Conservation (phyloP, 2,329 filamentous ascomycete genomes). For the Fusarium floridanum region DNA sequence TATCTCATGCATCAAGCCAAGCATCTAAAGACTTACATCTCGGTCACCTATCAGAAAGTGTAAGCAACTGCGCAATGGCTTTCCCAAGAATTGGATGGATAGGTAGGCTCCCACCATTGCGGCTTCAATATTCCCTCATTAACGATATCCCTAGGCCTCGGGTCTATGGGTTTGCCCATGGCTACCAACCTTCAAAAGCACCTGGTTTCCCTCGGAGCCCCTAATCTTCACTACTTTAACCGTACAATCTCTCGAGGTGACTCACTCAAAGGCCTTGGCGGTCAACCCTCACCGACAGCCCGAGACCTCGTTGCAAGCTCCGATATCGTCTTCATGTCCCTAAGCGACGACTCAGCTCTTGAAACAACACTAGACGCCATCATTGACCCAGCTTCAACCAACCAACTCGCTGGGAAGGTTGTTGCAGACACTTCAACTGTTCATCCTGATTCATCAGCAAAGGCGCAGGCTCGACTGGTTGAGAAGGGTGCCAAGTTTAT, state of each 20-base stretch:
- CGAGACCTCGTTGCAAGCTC: slow-evolving; percentile 46
- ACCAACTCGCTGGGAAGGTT: slow-evolving; percentile 54
- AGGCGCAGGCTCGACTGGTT: slow-evolving; percentile 46
- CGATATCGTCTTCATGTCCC: slow-evolving; percentile 55
- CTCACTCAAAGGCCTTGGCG: slow-evolving; percentile 47
- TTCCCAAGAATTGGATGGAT: slow-evolving; percentile 32
- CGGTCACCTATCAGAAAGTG: not conserved
- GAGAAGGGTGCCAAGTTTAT: slow-evolving; percentile 54
- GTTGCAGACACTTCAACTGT: slow-evolving; percentile 65
- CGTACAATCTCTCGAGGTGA: slow-evolving; percentile 61
- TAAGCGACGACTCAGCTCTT: slow-evolving; percentile 59
- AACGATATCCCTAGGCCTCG: slow-evolving; percentile 53
- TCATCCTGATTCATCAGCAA: slow-evolving; percentile 57
- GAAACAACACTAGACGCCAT: slow-evolving; percentile 51
- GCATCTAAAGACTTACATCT: not conserved
- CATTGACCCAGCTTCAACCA: slow-evolving; percentile 20
- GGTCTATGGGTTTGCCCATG: slow-evolving; percentile 66
- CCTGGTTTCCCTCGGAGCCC: slow-evolving; percentile 38
- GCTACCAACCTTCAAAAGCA: slow-evolving; percentile 62
- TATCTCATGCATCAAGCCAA: not conserved
- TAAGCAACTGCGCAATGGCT: not conserved
- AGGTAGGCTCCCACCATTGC: not conserved
- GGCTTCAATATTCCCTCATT: rapidly evolving
- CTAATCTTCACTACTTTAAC: slow-evolving; percentile 58
- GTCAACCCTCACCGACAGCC: slow-evolving; percentile 36